Evolutionary conservation across 805 yeast genomes (phyloP).

Genomic region (Sugiyamaella americana): DNA sequence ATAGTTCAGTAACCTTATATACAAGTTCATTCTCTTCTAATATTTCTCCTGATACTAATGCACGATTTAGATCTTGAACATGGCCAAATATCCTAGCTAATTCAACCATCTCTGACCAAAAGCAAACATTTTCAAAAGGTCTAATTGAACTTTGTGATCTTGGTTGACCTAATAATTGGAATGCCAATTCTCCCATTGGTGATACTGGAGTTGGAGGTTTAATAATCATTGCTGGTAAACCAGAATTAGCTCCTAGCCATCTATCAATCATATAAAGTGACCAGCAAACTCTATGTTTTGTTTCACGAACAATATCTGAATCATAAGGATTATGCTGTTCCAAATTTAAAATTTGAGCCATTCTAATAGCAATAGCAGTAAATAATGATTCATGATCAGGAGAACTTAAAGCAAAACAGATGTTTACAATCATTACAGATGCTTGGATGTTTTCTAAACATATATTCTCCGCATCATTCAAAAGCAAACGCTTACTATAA

Average conservation of each 20-base stretch:
- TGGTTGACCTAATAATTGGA: slow-evolving; percentile 1
- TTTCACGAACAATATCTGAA: slow-evolving; percentile 1
- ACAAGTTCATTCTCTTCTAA: not conserved
- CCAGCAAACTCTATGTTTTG: slow-evolving; percentile 10
- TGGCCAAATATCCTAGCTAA: slow-evolving; percentile 8
- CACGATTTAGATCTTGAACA: slow-evolving; percentile 6
- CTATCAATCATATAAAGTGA: slow-evolving; percentile 10
- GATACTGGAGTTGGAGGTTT: not conserved
- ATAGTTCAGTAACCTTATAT: not conserved
- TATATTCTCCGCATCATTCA: slow-evolving; percentile 9
- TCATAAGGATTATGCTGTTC: slow-evolving; percentile 5
- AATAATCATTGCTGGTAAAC: slow-evolving; percentile 5
- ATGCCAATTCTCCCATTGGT: slow-evolving; percentile 4
- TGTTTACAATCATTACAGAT: not conserved
- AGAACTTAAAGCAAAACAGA: slow-evolving; percentile 6
- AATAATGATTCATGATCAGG: slow-evolving; percentile 4
- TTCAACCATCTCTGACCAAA: slow-evolving; percentile 10
- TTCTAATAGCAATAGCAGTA: slow-evolving; percentile 5
- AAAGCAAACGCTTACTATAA: slow-evolving; percentile 2
- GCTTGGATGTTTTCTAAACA: slow-evolving; percentile 12
- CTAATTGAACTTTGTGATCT: not conserved
- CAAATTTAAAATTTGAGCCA: slow-evolving; percentile 8
- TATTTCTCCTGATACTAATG: not conserved
- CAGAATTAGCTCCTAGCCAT: slow-evolving; percentile 7
- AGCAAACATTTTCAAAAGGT: not conserved